phyloP scores from a whole-genome alignment of 1,139 yeast species.

The Kodamaea alishanica region DNA sequence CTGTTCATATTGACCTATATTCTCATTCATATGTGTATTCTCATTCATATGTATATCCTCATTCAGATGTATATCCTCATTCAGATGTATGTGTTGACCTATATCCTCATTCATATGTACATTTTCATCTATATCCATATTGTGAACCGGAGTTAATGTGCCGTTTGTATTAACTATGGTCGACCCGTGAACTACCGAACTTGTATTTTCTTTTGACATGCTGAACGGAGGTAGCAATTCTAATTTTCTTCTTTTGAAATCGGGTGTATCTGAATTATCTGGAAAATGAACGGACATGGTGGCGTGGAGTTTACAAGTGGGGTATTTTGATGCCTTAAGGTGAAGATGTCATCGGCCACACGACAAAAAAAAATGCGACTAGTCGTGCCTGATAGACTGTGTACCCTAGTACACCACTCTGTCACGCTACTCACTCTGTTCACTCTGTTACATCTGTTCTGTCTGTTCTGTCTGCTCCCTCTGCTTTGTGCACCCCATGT shows the following conservation, averaged over 20 bases:
- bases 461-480: too few species aligned
- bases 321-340: not conserved
- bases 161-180: constrained; percentile 11
- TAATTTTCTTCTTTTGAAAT: constrained; percentile 1
- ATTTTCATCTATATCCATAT: not conserved
- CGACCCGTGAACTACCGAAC: constrained; percentile 5
- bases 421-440: too few species aligned
- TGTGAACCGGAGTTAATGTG: constrained; percentile 9
- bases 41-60: constrained; percentile 5
- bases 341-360: constrained; percentile 7
- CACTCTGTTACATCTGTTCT: too few species aligned
- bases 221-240: not conserved
- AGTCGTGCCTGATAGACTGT: too few species aligned
- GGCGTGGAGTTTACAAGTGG: not conserved
- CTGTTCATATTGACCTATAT: not conserved
- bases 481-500: too few species aligned
- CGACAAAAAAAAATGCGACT: too few species aligned
- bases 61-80: too few species aligned
- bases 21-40: constrained; percentile 8
- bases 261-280: not conserved
- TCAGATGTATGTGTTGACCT: too few species aligned
- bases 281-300: not conserved
- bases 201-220: not conserved
- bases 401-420: too few species aligned
- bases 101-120: too few species aligned